Base-by-base conservation (phyloP, 2,329 filamentous ascomycete species). In the Colletotrichum lentis region DNA sequence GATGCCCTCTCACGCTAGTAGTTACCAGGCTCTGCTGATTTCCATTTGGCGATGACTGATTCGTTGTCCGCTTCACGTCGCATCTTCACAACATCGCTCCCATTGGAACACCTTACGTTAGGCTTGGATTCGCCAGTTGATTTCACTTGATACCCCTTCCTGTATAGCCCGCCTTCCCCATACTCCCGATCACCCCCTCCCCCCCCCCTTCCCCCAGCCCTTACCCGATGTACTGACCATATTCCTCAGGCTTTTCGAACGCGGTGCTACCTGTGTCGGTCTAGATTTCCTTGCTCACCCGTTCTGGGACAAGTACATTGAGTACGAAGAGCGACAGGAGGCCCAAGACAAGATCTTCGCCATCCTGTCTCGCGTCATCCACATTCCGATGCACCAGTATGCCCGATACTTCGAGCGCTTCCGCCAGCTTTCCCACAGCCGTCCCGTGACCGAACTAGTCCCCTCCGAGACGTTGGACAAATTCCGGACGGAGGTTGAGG, bases 261-360 rank as follows among this genome's bases (percentile, higher is more conserved):
- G 96, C 72, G 96, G 91, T 70, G 92, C 93, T 35, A 86, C 86
- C 37, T 90, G 88, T 74, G 94, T 97, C 47, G 96, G 96, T 18
- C 86, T 98, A 20, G 96, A 99, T 80, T 99, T 97, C 76, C 85
- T 97, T 37, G 91, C 94, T 2, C 94, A 97, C 77, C 94, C 94
- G 1, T 97, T 99, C 81, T 99, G 96, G 96, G 96, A 99, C 79
- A 98, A 97, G 80, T 99, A 97, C 76, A 88, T 99, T 71, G 96
- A 98, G 77, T 98, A 96, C 75, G 96, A 98, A 77, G 94, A 97
- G 77, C 91, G 94, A 1, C 85, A 95, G 70, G 94, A 97, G 74
- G 89, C 91, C 0, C 88, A 91, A 16, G 92, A 96, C 71, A 93
- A 89, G 74, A 92, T 97, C 62, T 97, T 96, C 73, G 88, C 88